Conservation (phyloP, 768 basidiomycete species). For the Suillus cothurnatus region DNA sequence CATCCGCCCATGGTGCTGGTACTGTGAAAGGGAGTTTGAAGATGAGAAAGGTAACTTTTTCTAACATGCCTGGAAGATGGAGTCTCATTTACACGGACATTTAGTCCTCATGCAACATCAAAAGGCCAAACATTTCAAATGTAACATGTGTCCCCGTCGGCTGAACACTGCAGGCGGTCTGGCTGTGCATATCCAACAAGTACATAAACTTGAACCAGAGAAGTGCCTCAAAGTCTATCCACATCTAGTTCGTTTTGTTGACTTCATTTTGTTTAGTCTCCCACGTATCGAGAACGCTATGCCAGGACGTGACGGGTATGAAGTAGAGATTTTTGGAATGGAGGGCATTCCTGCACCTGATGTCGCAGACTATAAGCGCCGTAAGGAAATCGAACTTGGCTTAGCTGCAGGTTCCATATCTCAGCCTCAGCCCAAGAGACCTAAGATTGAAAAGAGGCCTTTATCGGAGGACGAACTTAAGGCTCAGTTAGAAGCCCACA, state of each 20-base stretch:
- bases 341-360: constrained; percentile 96
- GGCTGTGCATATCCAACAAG: constrained; percentile 97
- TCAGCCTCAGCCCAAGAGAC: constrained; percentile 78
- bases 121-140: constrained; percentile 99
- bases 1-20: constrained; percentile 97
- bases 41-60: constrained; percentile 88
- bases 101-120: constrained; percentile 98
- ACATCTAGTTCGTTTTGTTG: neutral
- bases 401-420: constrained; percentile 80
- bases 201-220: constrained; percentile 98
- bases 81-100: constrained; percentile 7
- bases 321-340: constrained; percentile 99
- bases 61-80: neutral
- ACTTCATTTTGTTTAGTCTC: constrained; percentile 41
- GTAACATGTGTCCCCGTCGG: constrained; percentile 91
- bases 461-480: constrained; percentile 83
- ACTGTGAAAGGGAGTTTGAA: constrained; percentile 98
- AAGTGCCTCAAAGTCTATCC: constrained; percentile 32
- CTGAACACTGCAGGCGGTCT: constrained; percentile 97
- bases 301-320: constrained; percentile 95
- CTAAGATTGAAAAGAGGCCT: constrained; percentile 75
- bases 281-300: constrained; percentile 96
- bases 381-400: constrained; percentile 93
- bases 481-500: constrained; percentile 87
- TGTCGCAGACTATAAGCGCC: constrained; percentile 92